phyloP scores from a whole-genome alignment of 2,329 filamentous ascomycete genomes.

The Cladosporium halotolerans region DNA sequence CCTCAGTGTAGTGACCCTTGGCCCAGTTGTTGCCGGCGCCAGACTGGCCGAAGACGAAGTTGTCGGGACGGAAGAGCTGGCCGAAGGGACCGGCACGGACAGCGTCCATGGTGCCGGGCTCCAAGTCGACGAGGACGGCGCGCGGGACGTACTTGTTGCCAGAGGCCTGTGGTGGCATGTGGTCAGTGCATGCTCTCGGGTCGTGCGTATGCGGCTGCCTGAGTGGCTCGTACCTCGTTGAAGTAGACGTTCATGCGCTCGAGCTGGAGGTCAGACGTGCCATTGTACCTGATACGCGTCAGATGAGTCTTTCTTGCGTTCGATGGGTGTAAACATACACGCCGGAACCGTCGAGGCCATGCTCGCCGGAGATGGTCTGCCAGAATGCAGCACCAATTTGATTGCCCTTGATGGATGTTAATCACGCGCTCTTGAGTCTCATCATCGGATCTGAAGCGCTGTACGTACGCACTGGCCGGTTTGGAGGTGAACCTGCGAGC shows the following conservation, averaged over 20 bases:
- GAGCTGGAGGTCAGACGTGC: constrained; percentile 95
- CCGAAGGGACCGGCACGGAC: constrained; percentile 97
- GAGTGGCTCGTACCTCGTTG: constrained; percentile 62
- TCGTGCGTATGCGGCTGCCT: constrained; percentile 8
- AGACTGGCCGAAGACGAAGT: constrained; percentile 99
- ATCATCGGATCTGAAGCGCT: constrained; percentile 8
- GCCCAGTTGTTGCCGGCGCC: constrained; percentile 99
- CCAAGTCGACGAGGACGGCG: constrained; percentile 97
- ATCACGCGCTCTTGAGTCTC: constrained; percentile 15
- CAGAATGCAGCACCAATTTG: constrained; percentile 99
- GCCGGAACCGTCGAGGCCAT: constrained; percentile 95
- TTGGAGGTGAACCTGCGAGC: constrained; percentile 89
- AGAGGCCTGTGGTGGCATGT: constrained; percentile 57
- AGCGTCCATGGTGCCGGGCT: constrained; percentile 99
- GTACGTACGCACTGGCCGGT: constrained; percentile 95
- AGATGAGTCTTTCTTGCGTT: constrained; percentile 16
- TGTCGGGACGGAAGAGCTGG: constrained; percentile 98
- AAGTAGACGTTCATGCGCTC: constrained; percentile 99
- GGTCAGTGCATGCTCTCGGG: constrained; percentile 23
- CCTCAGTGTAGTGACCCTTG: constrained; percentile 99
- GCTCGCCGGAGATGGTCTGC: constrained; percentile 59
- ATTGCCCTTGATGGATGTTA: constrained; percentile 67
- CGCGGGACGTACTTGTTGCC: constrained; percentile 99
- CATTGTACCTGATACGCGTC: constrained; percentile 69
- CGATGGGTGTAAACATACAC: constrained; percentile 58